Conservation (phyloP, 257 asterid species). For the Rehmannia glutinosa region DNA sequence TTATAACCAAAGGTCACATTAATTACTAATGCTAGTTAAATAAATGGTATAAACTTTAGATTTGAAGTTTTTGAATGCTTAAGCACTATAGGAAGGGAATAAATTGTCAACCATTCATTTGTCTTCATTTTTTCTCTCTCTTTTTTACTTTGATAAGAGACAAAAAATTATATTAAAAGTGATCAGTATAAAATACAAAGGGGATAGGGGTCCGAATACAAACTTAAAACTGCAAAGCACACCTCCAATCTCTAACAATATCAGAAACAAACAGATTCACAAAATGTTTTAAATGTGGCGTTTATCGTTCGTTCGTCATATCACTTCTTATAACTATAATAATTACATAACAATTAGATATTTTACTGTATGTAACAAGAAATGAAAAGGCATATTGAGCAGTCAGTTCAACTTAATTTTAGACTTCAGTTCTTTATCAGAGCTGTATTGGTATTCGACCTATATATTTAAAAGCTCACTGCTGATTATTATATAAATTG, state of each 20-base stretch:
- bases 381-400: background rate
- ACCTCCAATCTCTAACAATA: too few species aligned
- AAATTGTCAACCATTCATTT: background rate
- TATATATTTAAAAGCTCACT: background rate
- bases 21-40: constrained; percentile 5
- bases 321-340: background rate
- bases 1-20: background rate
- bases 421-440: background rate
- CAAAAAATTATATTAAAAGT: too few species aligned
- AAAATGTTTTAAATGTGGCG: background rate
- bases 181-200: too few species aligned
- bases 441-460: background rate
- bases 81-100: background rate
- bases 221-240: too few species aligned
- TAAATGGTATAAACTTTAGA: background rate
- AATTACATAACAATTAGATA: background rate
- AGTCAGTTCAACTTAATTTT: background rate
- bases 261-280: too few species aligned
- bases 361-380: background rate
- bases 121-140: constrained; percentile 9
- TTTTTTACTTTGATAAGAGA: too few species aligned
- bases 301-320: background rate
- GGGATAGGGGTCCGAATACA: too few species aligned
- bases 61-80: background rate
- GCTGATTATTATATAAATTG: background rate